Base-by-base conservation (phyloP, 768 basidiomycete genomes). In the Phylloporus sp. region DNA sequence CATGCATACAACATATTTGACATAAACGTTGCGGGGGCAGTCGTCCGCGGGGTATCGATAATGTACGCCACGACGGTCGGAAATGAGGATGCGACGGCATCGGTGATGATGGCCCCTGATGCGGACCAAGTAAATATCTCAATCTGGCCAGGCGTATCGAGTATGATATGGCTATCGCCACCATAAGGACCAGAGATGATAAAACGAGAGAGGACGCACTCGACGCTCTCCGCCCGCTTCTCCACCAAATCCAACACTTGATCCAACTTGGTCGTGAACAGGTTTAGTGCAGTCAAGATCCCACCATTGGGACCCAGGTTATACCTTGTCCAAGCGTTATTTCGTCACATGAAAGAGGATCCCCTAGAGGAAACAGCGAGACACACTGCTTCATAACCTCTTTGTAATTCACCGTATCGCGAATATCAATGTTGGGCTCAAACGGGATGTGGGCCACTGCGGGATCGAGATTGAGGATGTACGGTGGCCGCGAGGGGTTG, bases 121-220 rank as follows among this genome's bases (percentile, higher is more conserved):
- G 97, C 97, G 0, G 95, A 97, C 97, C 97, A 99, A 45, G 97
- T 99, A 67, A 99, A 99, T 58, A 98, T 99, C 72, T 99, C 97
- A 62, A 99, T 99, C 71, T 99, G 97, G 5, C 97, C 97, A 6
- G 97, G 97, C 0, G 97, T 99, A 63, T 99, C 97, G 42, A 99
- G 76, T 41, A 99, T 85, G 53, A 99, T 81, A 73, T 98, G 88
- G 61, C 95, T 97, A 62, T 28, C 47, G 12, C 31, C 28, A 8
- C n/a, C 16, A 28, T 45, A 39, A 36, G 35, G 3, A 38, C 35
- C 20, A 9, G 11, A 45, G 27, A 34, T 26, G 29, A 31, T 32
- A 38, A 43, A 29, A 23, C 4, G 18, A 24, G 22, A 4, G 35
- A 34, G 45, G 7, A 74, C 88, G 72, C 66, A 97, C 93, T 97